Evolutionary conservation across 2,329 filamentous ascomycete species (phyloP).

Genomic region (Beauveria varroae): DNA sequence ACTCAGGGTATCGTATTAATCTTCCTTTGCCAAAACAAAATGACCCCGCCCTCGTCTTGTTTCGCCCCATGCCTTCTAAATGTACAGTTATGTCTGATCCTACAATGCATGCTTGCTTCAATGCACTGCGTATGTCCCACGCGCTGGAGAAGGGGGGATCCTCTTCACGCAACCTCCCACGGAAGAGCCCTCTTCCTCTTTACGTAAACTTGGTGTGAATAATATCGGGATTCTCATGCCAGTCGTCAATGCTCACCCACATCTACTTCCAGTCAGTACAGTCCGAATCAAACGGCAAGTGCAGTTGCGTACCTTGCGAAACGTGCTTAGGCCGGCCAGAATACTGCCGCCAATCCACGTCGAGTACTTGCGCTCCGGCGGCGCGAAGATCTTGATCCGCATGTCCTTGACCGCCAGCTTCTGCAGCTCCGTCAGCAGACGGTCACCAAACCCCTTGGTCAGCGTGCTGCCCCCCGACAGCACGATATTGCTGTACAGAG

Average conservation of each 20-base stretch:
- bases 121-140: background rate
- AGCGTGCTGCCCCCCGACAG: slow-evolving; percentile 92
- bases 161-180: background rate
- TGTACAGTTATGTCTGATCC: slow-evolving; percentile 3
- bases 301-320: slow-evolving; percentile 70
- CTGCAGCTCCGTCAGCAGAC: slow-evolving; percentile 86
- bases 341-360: slow-evolving; percentile 99
- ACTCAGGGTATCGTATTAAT: slow-evolving; percentile 5
- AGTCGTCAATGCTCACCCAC: slow-evolving; percentile 99
- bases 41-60: background rate
- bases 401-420: slow-evolving; percentile 94
- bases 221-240: slow-evolving; percentile 98
- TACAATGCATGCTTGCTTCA: background rate
- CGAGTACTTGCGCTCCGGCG: slow-evolving; percentile 94
- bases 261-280: slow-evolving; percentile 52
- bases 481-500: slow-evolving; percentile 93
- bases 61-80: background rate
- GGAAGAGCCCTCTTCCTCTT: slow-evolving; percentile 13
- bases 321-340: slow-evolving; percentile 90
- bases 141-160: background rate
- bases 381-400: slow-evolving; percentile 98
- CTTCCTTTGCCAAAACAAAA: background rate
- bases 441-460: slow-evolving; percentile 93
- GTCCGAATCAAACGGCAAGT: background rate
- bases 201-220: slow-evolving; percentile 97